Percentiles rank a stretch among this genome's conserved stretches.
phyloP scores from a whole-genome alignment of 352 stramenopile species.

The Pythium aquatile region DNA sequence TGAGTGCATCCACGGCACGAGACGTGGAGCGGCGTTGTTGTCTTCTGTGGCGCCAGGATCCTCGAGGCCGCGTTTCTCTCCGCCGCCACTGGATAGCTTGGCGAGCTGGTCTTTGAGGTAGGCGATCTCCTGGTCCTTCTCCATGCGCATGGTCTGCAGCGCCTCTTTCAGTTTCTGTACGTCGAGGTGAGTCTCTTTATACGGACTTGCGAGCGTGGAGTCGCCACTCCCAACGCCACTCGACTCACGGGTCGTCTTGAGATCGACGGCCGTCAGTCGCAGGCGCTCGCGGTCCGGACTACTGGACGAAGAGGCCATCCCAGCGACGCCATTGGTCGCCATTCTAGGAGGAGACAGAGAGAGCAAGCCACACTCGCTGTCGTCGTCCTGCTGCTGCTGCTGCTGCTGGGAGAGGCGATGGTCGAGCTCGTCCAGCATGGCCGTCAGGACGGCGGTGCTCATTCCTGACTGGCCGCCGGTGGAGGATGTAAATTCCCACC shows the following conservation, averaged over 20 bases:
- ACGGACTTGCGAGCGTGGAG: slow-evolving; percentile 11
- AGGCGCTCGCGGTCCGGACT: slow-evolving; percentile 10
- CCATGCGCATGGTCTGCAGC: slow-evolving; percentile 44
- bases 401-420: neutral
- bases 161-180: slow-evolving; percentile 55
- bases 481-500: neutral
- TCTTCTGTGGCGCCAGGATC: neutral
- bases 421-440: neutral
- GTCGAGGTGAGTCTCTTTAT: slow-evolving; percentile 26
- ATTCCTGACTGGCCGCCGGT: neutral
- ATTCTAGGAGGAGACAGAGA: neutral
- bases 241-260: slow-evolving; percentile 8
- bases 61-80: neutral
- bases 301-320: neutral
- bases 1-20: slow-evolving; percentile 53
- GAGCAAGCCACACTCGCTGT: neutral
- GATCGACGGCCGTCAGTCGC: slow-evolving; percentile 6
- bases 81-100: neutral
- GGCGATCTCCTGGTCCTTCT: slow-evolving; percentile 58
- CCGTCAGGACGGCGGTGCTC: slow-evolving; percentile 11
- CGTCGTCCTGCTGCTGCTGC: slow-evolving; percentile 11
- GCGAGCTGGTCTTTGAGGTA: slow-evolving; percentile 46
- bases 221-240: neutral
- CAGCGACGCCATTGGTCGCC: neutral
- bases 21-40: slow-evolving; percentile 11